Conservation (phyloP, 1,284 basidiomycete species). For the Neolentinus lepideus region DNA sequence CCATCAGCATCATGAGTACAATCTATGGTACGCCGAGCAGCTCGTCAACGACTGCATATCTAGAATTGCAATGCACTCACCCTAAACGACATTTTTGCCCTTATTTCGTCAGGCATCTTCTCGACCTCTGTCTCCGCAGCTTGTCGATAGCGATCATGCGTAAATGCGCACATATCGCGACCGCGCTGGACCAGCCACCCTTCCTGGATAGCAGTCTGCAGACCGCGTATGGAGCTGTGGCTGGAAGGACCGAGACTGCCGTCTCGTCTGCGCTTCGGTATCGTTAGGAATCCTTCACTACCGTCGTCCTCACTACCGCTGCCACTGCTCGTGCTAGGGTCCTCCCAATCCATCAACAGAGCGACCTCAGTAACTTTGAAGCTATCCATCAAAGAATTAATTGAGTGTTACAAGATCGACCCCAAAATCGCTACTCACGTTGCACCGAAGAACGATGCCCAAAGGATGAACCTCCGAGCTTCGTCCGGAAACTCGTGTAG, state of each 20-base stretch:
- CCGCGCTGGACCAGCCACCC: conserved; percentile 67
- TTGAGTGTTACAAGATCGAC: not conserved
- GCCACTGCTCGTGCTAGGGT: conserved; percentile 39
- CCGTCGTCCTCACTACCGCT: conserved; percentile 50
- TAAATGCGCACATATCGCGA: conserved; percentile 67
- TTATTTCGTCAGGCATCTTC: conserved; percentile 36
- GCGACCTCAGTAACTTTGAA: conserved; percentile 68
- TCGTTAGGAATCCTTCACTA: conserved; percentile 36
- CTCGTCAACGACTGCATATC: not conserved
- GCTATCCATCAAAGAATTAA: conserved; percentile 21
- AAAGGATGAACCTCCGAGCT: conserved; percentile 54
- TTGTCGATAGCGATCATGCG: conserved; percentile 66
- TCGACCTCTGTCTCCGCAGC: conserved; percentile 55
- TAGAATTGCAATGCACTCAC: conserved; percentile 22
- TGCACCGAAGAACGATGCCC: conserved; percentile 66
- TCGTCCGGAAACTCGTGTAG: conserved; percentile 57
- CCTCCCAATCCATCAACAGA: conserved; percentile 65
- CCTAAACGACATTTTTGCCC: conserved; percentile 65
- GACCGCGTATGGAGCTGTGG: conserved; percentile 57
- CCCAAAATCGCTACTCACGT: conserved; percentile 34
- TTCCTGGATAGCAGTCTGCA: conserved; percentile 58
- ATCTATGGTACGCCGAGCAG: conserved; percentile 42
- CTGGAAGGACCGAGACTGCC: conserved; percentile 26
- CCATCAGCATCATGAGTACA: conserved; percentile 64
- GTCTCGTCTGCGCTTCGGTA: conserved; percentile 22